Conservation (phyloP, 192 early-diverging fungal genomes). For the Coemansia sp. region DNA sequence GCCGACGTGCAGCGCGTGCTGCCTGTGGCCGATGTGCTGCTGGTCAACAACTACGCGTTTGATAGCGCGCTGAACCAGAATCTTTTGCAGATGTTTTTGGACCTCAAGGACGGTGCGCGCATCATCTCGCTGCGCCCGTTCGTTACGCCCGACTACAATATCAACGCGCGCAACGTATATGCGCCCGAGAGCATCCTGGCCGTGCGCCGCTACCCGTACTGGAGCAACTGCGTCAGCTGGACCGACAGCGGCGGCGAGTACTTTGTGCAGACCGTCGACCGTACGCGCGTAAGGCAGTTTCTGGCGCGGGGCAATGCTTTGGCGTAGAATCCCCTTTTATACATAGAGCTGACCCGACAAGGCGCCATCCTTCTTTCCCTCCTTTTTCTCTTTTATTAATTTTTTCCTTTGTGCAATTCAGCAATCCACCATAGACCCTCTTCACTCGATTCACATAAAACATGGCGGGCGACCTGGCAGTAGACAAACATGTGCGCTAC, state of each 20-base stretch:
- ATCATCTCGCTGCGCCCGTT: conserved; percentile 88
- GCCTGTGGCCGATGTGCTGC: conserved; percentile 81
- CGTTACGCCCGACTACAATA: conserved; percentile 74
- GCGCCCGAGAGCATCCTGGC: conserved; percentile 70
- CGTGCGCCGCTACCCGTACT: conserved; percentile 66
- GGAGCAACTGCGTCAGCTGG: conserved; percentile 75
- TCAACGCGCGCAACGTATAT: conserved; percentile 69
- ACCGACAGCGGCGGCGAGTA: conserved; percentile 77
- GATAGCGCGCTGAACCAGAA: conserved; percentile 79
- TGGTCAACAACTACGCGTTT: conserved; percentile 97
- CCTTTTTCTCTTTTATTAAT: too few species aligned
- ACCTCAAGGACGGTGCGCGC: conserved; percentile 82
- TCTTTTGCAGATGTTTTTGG: conserved; percentile 82
- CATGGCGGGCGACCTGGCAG: conserved; percentile 30
- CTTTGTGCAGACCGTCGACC: conserved; percentile 78
- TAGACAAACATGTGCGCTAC: conserved; percentile 67
- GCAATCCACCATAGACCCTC: too few species aligned
- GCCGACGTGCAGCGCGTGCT: conserved; percentile 67
- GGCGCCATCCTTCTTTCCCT: too few species aligned
- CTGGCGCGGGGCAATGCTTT: conserved; percentile 11
- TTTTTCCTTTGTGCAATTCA: too few species aligned
- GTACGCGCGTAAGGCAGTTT: conserved; percentile 49
- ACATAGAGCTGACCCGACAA: too few species aligned
- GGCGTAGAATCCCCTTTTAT: too few species aligned
- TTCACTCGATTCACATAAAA: too few species aligned